Base-by-base conservation (phyloP, 495 filamentous ascomycete genomes). In the Neurospora hispaniola region DNA sequence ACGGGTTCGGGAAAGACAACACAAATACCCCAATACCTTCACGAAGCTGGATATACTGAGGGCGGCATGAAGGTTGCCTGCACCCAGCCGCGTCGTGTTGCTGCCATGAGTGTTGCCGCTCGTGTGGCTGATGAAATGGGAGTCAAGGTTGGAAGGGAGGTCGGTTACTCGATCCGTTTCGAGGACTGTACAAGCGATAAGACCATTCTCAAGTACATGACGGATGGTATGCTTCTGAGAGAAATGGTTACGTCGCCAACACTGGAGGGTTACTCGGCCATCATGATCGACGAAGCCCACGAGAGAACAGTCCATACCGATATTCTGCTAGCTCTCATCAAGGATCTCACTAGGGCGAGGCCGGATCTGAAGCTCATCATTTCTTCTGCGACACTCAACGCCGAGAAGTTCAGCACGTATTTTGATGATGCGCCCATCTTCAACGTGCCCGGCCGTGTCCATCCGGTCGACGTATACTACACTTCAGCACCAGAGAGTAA, bases 201-300 rank as follows among this genome's bases (percentile, higher is more conserved):
- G 82, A 98, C 96, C 0, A 86, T 94, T 48, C 81, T 99, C 38
- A 97, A 98, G 81, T 99, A 97, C 79, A 97, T 97, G 94, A 99
- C 96, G 3, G 96, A 99, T 79, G 96, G 96, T 74, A 98, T 98
- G 94, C 85, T 98, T 59, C 85, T 98, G 23, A 88, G 94, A 78
- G 95, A 98, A 78, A 91, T 98, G 74, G 87, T 98, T 76, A 94
- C 93, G 1, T 94, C 97, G 79, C 95, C 96, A 0, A 91, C 93
- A 71, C 82, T 98, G 12, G 86, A 90, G 12, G 89, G 88, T n/a
- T 98, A 98, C 78, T 91, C 93, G 1, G 92, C 91, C 4, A 78
- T 99, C 74, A 97, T 99, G 92, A 95, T 99, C 16, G 96, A 99
- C 78, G 96, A 99, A 79, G 96, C 96, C 20, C 96, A 99, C 87